A percentile compares a stretch with the other conserved stretches of the same genome.
These are phyloP conservation scores for Solanum phureja DNA, from an alignment of 257 asterid species.

Conservation along the genomic window DNA sequence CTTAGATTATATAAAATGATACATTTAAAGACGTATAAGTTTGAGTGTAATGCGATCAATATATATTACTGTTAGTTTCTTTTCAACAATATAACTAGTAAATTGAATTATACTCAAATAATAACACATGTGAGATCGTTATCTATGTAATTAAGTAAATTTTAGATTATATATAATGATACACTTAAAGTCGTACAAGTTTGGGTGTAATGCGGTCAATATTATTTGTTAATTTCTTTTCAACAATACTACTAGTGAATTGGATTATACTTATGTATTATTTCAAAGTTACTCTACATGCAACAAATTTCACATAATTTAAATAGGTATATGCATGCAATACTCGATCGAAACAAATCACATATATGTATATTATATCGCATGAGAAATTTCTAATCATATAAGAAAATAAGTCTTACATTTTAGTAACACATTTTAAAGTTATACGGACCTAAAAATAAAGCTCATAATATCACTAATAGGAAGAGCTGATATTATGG, in stretches of 20 bases:
- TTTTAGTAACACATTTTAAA: not conserved
- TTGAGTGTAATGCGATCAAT: too few species aligned
- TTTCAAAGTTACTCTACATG: not conserved
- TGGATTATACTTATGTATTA: not conserved
- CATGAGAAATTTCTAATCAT: not conserved
- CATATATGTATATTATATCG: not conserved
- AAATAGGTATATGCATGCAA: not conserved
- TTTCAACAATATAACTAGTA: too few species aligned
- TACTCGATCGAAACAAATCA: not conserved
- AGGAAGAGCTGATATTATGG: not conserved
- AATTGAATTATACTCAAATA: too few species aligned
- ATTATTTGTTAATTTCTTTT: not conserved
- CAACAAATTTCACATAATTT: not conserved
- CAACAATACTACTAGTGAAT: not conserved
- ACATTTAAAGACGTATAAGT: too few species aligned
- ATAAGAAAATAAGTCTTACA: not conserved
- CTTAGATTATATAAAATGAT: too few species aligned
- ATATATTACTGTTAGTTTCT: too few species aligned
- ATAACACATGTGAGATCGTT: not conserved
- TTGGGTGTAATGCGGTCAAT: not conserved
- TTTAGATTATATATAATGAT: not conserved
- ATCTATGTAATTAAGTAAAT: not conserved
- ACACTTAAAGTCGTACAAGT: not conserved
- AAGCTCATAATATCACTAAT: not conserved
- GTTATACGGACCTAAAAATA: too few species aligned